A percentile compares a stretch with the other conserved stretches of the same genome.
These are phyloP conservation scores for Xylaria sp. DNA, from an alignment of 2,329 filamentous ascomycete species.

Conservation along the genomic window DNA sequence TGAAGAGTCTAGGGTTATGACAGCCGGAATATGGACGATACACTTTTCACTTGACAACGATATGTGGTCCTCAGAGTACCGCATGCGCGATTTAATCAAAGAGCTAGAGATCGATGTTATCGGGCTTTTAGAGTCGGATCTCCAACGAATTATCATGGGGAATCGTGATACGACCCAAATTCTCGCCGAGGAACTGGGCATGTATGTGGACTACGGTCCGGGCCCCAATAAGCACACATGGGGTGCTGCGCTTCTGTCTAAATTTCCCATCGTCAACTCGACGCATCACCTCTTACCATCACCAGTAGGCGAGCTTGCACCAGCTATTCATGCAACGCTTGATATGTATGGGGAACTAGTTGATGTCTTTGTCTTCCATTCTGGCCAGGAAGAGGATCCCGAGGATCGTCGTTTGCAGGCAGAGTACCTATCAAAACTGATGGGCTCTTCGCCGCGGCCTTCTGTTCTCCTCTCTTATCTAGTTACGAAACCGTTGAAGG, in stretches of 20 bases:
- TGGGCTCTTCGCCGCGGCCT: slow-evolving; percentile 84
- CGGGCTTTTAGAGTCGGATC: slow-evolving; percentile 91
- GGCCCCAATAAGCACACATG: slow-evolving; percentile 99
- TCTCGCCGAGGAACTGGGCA: slow-evolving; percentile 93
- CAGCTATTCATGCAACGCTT: slow-evolving; percentile 95
- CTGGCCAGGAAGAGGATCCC: slow-evolving; percentile 94
- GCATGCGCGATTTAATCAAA: slow-evolving; percentile 89
- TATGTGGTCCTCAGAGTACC: slow-evolving; percentile 97
- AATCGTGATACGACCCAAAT: slow-evolving; percentile 97
- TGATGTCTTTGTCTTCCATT: slow-evolving; percentile 98
- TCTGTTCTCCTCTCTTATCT: slow-evolving; percentile 90
- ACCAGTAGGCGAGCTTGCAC: slow-evolving; percentile 92
- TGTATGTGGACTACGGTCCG: slow-evolving; percentile 98
- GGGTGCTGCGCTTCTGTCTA: slow-evolving; percentile 91
- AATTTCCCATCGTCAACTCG: slow-evolving; percentile 97
- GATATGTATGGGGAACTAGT: slow-evolving; percentile 90
- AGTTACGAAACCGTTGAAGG: slow-evolving; percentile 87
- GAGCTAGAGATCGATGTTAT: slow-evolving; percentile 98
- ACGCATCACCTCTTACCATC: slow-evolving; percentile 95
- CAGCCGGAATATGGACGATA: slow-evolving; percentile 97
- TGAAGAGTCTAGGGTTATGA: slow-evolving; percentile 84
- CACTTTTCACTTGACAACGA: slow-evolving; percentile 98
- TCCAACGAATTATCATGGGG: slow-evolving; percentile 99
- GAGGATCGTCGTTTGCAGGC: slow-evolving; percentile 90
- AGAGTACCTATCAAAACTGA: slow-evolving; percentile 85